phyloP scores from a whole-genome alignment of 2,329 filamentous ascomycete genomes.

The Talaromyces marneffei region DNA sequence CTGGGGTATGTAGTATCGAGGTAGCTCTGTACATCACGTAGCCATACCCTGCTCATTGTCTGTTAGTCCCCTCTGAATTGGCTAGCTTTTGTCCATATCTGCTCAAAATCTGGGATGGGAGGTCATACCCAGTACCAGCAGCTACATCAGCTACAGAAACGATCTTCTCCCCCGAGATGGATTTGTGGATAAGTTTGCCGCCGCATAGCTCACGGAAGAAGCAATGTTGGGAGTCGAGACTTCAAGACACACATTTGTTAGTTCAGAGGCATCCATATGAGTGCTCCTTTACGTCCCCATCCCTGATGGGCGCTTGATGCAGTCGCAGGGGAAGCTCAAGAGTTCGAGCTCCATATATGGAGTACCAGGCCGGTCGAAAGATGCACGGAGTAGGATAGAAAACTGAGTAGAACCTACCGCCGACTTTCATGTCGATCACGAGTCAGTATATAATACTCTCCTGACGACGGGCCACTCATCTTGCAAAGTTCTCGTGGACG shows the following conservation, averaged over 20 bases:
- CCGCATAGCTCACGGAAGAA: slow-evolving; percentile 13
- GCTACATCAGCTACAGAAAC: slow-evolving; percentile 23
- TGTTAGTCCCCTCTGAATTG: background rate
- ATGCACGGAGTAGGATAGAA: background rate
- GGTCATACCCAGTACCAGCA: slow-evolving; percentile 26
- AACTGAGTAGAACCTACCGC: background rate
- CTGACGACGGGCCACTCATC: background rate
- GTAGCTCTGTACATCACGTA: slow-evolving; percentile 16
- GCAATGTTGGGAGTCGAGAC: background rate
- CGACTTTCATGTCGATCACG: background rate
- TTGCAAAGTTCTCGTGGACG: background rate
- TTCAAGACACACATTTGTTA: background rate
- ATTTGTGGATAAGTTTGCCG: slow-evolving; percentile 20
- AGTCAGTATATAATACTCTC: background rate
- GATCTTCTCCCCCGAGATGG: slow-evolving; percentile 19
- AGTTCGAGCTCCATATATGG: too few species aligned
- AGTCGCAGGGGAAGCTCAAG: too few species aligned
- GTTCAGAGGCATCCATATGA: background rate
- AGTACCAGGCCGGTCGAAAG: background rate
- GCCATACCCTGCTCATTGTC: slow-evolving; percentile 21
- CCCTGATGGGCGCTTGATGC: too few species aligned
- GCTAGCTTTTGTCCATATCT: background rate
- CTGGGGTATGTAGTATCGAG: slow-evolving; percentile 6
- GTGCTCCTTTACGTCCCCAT: too few species aligned
- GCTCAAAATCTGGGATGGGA: background rate